phyloP scores from a whole-genome alignment of 2,329 filamentous ascomycete genomes.

The Penicillium rolfsii region DNA sequence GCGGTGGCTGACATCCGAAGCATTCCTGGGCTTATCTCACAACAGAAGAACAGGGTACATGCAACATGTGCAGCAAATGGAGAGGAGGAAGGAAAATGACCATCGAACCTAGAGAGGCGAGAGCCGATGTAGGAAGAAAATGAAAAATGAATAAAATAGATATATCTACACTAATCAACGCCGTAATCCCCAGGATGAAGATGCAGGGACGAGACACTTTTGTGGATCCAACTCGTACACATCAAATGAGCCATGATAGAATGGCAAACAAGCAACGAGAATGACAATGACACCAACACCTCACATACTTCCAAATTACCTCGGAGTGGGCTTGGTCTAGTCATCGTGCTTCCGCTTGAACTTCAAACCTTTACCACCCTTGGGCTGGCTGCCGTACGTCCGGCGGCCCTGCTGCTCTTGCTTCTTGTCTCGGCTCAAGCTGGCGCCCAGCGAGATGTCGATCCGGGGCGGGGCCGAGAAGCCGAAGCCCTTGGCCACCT shows the following conservation, averaged over 20 bases:
- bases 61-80: background rate
- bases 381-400: conserved; percentile 78
- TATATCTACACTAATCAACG: conserved; percentile 33
- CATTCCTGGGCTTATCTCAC: background rate
- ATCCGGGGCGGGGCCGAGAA: conserved; percentile 77
- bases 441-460: conserved; percentile 76
- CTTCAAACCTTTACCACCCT: conserved; percentile 57
- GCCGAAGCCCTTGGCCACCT: conserved; percentile 82
- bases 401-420: conserved; percentile 61
- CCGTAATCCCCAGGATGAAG: conserved; percentile 28
- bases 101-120: background rate
- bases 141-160: conserved; percentile 27
- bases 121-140: conserved; percentile 2
- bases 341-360: conserved; percentile 55
- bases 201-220: conserved; percentile 32
- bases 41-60: background rate
- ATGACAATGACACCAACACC: conserved; percentile 1
- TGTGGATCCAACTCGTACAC: conserved; percentile 28
- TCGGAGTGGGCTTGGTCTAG: conserved; percentile 5
- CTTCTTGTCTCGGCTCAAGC: conserved; percentile 75
- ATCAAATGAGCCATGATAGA: conserved; percentile 8
- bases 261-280: background rate
- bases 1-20: background rate
- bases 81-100: background rate
- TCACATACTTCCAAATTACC: background rate